A percentile compares a stretch with the other conserved stretches of the same genome.
Conservation (phyloP, 768 basidiomycete species). For the Pleurotus sapidus region DNA sequence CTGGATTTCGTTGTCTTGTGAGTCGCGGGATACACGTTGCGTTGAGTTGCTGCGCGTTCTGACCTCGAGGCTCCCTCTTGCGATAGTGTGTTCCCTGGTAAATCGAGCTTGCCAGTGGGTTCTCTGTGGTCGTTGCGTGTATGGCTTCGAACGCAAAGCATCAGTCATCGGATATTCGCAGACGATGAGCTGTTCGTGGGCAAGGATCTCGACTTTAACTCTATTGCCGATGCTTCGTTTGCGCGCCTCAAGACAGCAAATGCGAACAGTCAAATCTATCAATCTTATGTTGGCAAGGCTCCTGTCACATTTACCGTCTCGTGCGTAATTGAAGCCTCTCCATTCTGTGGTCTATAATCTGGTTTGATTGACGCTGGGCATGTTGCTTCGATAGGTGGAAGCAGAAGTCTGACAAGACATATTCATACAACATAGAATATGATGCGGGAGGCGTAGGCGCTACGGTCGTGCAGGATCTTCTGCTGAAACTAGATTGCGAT, state of each 20-base stretch:
- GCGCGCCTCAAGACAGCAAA: constrained; percentile 43
- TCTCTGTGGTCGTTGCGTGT: constrained; percentile 58
- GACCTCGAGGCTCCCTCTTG: neutral
- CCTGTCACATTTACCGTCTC: constrained; percentile 53
- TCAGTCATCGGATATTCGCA: constrained; percentile 63
- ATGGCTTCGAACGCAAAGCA: constrained; percentile 52
- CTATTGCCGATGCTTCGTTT: constrained; percentile 55
- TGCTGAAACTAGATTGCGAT: constrained; percentile 52
- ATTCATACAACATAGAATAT: constrained; percentile 60
- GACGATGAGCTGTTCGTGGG: constrained; percentile 67
- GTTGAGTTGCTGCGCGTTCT: neutral
- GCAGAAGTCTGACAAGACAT: constrained; percentile 34
- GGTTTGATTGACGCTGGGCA: neutral
- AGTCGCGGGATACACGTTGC: constrained; percentile 15
- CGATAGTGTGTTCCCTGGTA: constrained; percentile 59
- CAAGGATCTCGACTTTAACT: constrained; percentile 60
- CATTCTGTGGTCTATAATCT: neutral
- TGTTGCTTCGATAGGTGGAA: constrained; percentile 42
- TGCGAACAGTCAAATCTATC: constrained; percentile 48
- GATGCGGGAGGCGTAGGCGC: constrained; percentile 61
- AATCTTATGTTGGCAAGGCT: constrained; percentile 53
- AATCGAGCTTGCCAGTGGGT: constrained; percentile 48
- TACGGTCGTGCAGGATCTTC: constrained; percentile 49
- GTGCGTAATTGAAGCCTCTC: constrained; percentile 24
- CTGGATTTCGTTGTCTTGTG: constrained; percentile 67